Evolutionary conservation across 78 protist species (phyloP).

Genomic region (Speleostelium caveatum): DNA sequence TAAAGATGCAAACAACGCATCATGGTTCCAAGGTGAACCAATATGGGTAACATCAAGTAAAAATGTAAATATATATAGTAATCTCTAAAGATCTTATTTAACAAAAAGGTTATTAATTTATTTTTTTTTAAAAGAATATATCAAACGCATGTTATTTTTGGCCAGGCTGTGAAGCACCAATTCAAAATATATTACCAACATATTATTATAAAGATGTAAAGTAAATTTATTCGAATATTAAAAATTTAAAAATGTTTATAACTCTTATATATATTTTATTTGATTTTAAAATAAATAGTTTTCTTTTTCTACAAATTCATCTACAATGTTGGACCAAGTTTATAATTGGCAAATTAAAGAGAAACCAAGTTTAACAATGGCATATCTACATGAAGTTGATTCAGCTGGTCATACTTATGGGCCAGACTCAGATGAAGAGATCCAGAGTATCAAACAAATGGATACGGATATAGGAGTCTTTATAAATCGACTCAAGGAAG

Average conservation of each 20-base stretch:
- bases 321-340: not conserved
- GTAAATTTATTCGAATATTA: no score
- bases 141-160: conserved; percentile 22
- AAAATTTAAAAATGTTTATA: no score
- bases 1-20: not conserved
- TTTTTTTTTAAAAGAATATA: no score
- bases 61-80: no score
- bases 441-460: not conserved
- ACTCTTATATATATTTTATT: no score
- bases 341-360: not conserved
- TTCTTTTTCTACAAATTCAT: not conserved
- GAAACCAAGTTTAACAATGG: conserved; percentile 26
- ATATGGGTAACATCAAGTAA: conserved; percentile 29
- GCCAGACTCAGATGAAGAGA: not conserved
- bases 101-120: not conserved
- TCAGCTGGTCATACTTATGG: conserved; percentile 23
- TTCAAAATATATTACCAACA: not conserved
- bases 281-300: no score
- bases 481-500: not conserved
- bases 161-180: conserved; percentile 22
- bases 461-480: conserved; percentile 9
- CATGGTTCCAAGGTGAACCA: conserved; percentile 51
- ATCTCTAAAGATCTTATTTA: no score
- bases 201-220: not conserved
- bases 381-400: conserved; percentile 29